Conservation (phyloP, 2,329 filamentous ascomycete genomes). For the Acrodontium crateriforme region DNA sequence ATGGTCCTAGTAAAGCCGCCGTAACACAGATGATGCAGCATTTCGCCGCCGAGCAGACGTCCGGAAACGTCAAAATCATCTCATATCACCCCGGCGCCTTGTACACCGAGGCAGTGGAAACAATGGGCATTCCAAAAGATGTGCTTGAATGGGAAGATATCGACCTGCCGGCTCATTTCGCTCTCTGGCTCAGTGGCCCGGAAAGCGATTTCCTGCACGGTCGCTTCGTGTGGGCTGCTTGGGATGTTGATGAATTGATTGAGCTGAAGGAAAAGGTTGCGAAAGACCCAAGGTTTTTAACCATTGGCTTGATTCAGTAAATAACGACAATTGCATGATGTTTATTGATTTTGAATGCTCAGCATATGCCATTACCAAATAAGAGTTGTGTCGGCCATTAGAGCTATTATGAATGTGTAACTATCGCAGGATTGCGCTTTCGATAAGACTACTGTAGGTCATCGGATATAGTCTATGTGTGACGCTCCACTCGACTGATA, state of each 20-base stretch:
- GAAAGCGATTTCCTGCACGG: conserved; percentile 29
- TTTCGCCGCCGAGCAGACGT: background rate
- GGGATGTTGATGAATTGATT: conserved; percentile 30
- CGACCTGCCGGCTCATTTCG: conserved; percentile 15
- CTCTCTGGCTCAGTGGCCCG: conserved; percentile 25
- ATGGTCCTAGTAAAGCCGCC: conserved; percentile 1
- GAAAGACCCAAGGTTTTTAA: conserved; percentile 10
- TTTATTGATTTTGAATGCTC: too few species aligned
- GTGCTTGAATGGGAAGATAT: conserved; percentile 9
- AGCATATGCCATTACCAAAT: too few species aligned
- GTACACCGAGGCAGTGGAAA: conserved; percentile 1
- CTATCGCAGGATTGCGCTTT: too few species aligned
- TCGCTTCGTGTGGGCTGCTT: conserved; percentile 24
- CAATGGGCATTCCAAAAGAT: background rate
- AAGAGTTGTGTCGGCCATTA: too few species aligned
- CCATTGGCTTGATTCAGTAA: conserved; percentile 6
- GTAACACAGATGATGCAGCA: background rate
- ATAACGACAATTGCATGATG: too few species aligned
- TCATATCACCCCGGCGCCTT: conserved; percentile 4
- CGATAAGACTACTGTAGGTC: too few species aligned
- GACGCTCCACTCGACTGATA: too few species aligned
- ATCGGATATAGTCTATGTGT: too few species aligned
- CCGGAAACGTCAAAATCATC: conserved; percentile 4
- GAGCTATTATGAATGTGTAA: too few species aligned
- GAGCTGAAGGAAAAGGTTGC: conserved; percentile 7